These are phyloP conservation scores for Acanthamoeba sp. DNA, from an alignment of 208 protist species.

Conservation along the genomic window DNA sequence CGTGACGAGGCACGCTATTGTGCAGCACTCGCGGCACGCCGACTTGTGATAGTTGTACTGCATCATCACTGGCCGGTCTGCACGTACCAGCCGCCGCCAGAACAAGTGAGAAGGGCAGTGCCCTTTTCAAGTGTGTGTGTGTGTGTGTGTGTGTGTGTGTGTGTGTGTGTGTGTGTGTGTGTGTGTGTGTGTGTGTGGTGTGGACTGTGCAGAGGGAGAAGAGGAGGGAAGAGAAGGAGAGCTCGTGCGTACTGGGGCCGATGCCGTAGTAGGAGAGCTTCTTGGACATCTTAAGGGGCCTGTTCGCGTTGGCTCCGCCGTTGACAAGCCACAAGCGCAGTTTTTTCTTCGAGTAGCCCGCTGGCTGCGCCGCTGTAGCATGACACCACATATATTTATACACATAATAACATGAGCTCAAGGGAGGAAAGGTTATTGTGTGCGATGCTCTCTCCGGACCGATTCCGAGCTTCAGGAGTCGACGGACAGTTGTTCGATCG, in stretches of 20 bases:
- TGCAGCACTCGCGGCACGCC: neutral
- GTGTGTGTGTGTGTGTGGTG: too few relatives aligned
- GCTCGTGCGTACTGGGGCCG: neutral
- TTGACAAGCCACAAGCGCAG: neutral
- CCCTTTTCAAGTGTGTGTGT: too few relatives aligned
- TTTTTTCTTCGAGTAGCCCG: neutral
- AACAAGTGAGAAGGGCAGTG: too few relatives aligned
- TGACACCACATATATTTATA: neutral
- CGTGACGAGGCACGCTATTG: neutral
- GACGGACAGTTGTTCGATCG: neutral
- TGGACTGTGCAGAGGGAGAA: too few relatives aligned
- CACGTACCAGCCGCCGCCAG: neutral
- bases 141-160: too few relatives aligned
- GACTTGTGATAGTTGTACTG: neutral
- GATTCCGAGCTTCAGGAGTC: neutral
- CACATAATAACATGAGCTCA: too few relatives aligned
- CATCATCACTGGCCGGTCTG: neutral
- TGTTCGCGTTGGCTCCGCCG: neutral
- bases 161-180: too few relatives aligned
- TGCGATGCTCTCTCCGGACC: neutral
- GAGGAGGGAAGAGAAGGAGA: neutral
- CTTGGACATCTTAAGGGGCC: neutral
- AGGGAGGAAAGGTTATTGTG: too few relatives aligned
- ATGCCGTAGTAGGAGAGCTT: slow-evolving; percentile 18
- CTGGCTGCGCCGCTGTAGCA: neutral